A percentile compares a stretch with the other conserved stretches of the same genome.
Conservation (phyloP, 371 early-diverging fungal species). For the Mortierella polycephala region DNA sequence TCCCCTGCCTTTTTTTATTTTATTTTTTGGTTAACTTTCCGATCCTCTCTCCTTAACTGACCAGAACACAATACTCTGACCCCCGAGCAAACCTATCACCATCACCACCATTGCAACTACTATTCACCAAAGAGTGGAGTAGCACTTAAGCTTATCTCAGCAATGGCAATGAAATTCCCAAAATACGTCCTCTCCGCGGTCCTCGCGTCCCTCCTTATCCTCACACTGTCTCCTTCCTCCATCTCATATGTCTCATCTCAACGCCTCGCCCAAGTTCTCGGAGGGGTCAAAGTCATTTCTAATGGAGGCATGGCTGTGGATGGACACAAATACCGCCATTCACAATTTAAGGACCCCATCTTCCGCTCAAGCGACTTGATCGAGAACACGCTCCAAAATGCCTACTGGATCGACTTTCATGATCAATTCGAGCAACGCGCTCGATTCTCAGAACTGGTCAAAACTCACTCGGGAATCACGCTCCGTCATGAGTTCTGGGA, state of each 20-base stretch:
- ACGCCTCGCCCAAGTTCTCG: conserved; percentile 14
- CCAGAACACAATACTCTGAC: background rate
- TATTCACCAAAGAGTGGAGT: background rate
- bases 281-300: conserved; percentile 21
- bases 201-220: conserved; percentile 1
- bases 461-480: conserved; percentile 32
- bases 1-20: background rate
- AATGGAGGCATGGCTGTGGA: conserved; percentile 32
- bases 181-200: conserved; percentile 20
- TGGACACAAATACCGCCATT: conserved; percentile 29
- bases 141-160: too few species aligned
- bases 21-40: background rate
- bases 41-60: background rate
- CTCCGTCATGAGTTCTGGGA: conserved; percentile 51
- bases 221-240: conserved; percentile 2
- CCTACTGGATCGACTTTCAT: conserved; percentile 52
- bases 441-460: conserved; percentile 22
- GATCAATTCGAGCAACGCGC: conserved; percentile 33
- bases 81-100: background rate
- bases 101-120: background rate
- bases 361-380: conserved; percentile 21
- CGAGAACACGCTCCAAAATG: conserved; percentile 42
- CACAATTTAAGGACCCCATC: conserved; percentile 37
- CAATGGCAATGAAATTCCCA: conserved; percentile 16
- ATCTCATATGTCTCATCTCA: conserved; percentile 3